Conservation (phyloP, 106 monocot genomes). For the Dendrobium officinale region DNA sequence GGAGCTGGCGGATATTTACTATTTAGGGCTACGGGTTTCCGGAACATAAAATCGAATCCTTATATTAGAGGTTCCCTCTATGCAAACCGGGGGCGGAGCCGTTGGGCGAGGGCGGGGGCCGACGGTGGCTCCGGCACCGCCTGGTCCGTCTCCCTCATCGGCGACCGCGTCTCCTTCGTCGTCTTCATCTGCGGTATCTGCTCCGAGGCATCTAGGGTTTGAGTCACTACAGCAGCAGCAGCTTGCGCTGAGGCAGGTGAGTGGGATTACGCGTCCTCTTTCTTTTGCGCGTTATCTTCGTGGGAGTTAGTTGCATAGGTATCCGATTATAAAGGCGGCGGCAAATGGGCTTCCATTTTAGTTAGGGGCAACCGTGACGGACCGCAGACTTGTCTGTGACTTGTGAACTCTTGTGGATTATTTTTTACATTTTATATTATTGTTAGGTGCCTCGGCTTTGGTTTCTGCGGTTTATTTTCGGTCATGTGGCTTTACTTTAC, state of each 20-base stretch:
- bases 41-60: not conserved
- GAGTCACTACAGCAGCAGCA: conserved; percentile 34
- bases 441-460: not conserved
- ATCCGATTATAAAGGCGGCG: conserved; percentile 23
- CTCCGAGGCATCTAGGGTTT: conserved; percentile 28
- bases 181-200: conserved; percentile 37
- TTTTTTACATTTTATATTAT: conserved; percentile 5
- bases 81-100: conserved; percentile 31
- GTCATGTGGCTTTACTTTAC: conserved; percentile 5
- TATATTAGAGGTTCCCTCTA: not conserved
- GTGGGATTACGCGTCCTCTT: conserved; percentile 12
- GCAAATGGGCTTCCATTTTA: not conserved
- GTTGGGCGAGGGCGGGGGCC: conserved; percentile 11
- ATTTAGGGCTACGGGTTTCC: no score
- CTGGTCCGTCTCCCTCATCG: conserved; percentile 15
- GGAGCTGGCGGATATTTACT: no score
- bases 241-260: conserved; percentile 49
- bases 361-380: not conserved
- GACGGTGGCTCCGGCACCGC: conserved; percentile 18
- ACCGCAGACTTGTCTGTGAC: not conserved
- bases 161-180: conserved; percentile 40
- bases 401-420: not conserved
- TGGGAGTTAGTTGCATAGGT: conserved; percentile 7
- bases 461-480: conserved; percentile 13
- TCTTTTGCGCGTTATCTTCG: not conserved